Percentiles rank a stretch among this genome's conserved stretches.
These are phyloP conservation scores for Coniosporium apollinis DNA, from an alignment of 495 filamentous ascomycete species.

Conservation along the genomic window DNA sequence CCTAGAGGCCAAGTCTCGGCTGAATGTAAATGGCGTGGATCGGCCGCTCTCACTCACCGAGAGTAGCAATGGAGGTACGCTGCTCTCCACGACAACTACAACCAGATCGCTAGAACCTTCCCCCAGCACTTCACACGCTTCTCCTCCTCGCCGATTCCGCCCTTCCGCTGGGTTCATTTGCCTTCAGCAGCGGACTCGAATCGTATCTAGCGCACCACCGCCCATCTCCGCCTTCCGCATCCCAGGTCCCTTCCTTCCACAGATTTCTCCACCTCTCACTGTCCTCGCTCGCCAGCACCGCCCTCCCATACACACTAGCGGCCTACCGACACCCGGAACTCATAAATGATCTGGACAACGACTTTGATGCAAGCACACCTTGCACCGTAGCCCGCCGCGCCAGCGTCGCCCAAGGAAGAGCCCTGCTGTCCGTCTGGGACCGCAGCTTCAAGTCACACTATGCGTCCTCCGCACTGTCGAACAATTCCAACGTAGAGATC, in stretches of 20 bases:
- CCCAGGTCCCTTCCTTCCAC: constrained; percentile 34
- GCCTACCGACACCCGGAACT: constrained; percentile 45
- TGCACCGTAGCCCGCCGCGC: constrained; percentile 81
- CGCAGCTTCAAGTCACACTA: background rate
- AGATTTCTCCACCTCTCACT: constrained; percentile 67
- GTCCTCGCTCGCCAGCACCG: constrained; percentile 56
- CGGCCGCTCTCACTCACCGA: background rate
- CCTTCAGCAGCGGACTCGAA: constrained; percentile 86
- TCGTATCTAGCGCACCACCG: constrained; percentile 76
- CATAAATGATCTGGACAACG: constrained; percentile 56
- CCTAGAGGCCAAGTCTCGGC: constrained; percentile 21
- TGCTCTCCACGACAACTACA: constrained; percentile 2
- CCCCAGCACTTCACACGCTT: constrained; percentile 44
- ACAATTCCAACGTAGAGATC: background rate
- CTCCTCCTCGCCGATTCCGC: constrained; percentile 91
- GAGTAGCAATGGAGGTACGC: background rate
- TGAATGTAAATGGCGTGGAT: constrained; percentile 7
- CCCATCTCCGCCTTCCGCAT: background rate
- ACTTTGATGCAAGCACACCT: constrained; percentile 66
- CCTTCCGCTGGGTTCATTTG: constrained; percentile 88
- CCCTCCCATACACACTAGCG: constrained; percentile 70
- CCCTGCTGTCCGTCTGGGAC: constrained; percentile 80
- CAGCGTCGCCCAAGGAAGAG: constrained; percentile 67
- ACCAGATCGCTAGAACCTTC: background rate
- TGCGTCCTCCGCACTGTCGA: background rate